Percentiles rank a stretch among this genome's conserved stretches.
These are phyloP conservation scores for Thelonectria blattea DNA, from an alignment of 2,329 filamentous ascomycete species.

Conservation along the genomic window DNA sequence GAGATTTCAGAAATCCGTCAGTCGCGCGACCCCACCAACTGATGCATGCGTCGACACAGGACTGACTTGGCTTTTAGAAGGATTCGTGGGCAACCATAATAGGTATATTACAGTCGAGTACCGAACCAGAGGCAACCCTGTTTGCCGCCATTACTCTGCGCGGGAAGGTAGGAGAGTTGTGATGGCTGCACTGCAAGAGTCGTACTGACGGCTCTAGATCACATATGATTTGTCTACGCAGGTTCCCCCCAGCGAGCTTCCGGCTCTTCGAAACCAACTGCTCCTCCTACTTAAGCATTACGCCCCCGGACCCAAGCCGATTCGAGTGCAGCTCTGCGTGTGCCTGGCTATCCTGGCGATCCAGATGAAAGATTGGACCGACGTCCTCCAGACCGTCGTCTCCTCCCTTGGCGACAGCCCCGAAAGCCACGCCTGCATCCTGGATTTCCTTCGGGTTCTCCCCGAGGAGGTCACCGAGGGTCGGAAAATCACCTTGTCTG, in stretches of 20 bases:
- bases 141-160: constrained; percentile 97
- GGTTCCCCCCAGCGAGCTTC: constrained; percentile 76
- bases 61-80: constrained; percentile 57
- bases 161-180: constrained; percentile 75
- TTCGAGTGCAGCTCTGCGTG: constrained; percentile 91
- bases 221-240: constrained; percentile 91
- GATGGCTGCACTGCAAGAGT: background rate
- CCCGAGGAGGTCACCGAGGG: constrained; percentile 99
- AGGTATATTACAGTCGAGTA: constrained; percentile 81
- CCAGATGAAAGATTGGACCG: constrained; percentile 95
- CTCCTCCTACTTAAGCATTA: constrained; percentile 82
- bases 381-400: constrained; percentile 84
- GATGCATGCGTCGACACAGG: background rate
- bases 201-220: constrained; percentile 64
- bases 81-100: constrained; percentile 92
- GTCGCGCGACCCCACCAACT: constrained; percentile 21
- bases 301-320: constrained; percentile 80
- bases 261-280: constrained; percentile 82
- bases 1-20: constrained; percentile 96
- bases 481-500: constrained; percentile 98
- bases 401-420: constrained; percentile 77
- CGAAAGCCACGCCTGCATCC: constrained; percentile 81
- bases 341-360: constrained; percentile 94
- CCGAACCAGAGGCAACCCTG: constrained; percentile 84
- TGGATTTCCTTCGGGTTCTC: constrained; percentile 95